phyloP scores from a whole-genome alignment of 2,329 filamentous ascomycete genomes.

The Claviceps citrina region DNA sequence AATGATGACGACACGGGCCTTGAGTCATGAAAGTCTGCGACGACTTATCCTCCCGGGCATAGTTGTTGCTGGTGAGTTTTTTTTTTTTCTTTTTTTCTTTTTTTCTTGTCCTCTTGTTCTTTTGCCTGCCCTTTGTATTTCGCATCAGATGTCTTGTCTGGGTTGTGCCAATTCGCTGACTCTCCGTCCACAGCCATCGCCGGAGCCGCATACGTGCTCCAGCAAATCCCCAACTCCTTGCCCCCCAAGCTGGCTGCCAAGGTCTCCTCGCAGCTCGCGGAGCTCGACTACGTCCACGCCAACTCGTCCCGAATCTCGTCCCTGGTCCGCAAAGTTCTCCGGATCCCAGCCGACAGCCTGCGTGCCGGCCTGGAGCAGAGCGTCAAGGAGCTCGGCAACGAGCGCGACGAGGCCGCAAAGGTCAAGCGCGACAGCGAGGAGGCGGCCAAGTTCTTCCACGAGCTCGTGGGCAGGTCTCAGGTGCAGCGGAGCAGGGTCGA shows the following conservation, averaged over 20 bases:
- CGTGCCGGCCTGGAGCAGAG: slow-evolving; percentile 69
- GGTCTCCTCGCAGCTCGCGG: slow-evolving; percentile 61
- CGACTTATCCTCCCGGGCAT: slow-evolving; percentile 69
- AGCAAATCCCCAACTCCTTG: slow-evolving; percentile 76
- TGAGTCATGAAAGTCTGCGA: slow-evolving; percentile 69
- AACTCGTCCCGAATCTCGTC: slow-evolving; percentile 74
- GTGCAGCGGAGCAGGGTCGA: slow-evolving; percentile 35
- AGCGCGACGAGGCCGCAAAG: slow-evolving; percentile 72
- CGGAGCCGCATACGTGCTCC: slow-evolving; percentile 64
- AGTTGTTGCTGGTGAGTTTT: slow-evolving; percentile 58
- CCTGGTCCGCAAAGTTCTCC: slow-evolving; percentile 77
- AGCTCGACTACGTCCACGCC: slow-evolving; percentile 81
- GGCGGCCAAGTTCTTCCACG: slow-evolving; percentile 78
- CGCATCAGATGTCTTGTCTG: too few relatives aligned
- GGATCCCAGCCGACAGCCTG: slow-evolving; percentile 73
- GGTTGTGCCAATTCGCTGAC: neutral
- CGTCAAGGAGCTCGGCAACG: slow-evolving; percentile 65
- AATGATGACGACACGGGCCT: slow-evolving; percentile 60
- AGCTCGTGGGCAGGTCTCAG: slow-evolving; percentile 55
- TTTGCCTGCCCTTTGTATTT: neutral
- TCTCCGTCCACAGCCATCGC: slow-evolving; percentile 41
- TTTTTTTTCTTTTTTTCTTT: neutral
- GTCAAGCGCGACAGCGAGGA: slow-evolving; percentile 70
- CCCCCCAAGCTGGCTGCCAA: slow-evolving; percentile 75
- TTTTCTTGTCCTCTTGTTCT: neutral